These are phyloP conservation scores for Stellera chamaejasme DNA, from an alignment of 345 rosid species.

Conservation along the genomic window DNA sequence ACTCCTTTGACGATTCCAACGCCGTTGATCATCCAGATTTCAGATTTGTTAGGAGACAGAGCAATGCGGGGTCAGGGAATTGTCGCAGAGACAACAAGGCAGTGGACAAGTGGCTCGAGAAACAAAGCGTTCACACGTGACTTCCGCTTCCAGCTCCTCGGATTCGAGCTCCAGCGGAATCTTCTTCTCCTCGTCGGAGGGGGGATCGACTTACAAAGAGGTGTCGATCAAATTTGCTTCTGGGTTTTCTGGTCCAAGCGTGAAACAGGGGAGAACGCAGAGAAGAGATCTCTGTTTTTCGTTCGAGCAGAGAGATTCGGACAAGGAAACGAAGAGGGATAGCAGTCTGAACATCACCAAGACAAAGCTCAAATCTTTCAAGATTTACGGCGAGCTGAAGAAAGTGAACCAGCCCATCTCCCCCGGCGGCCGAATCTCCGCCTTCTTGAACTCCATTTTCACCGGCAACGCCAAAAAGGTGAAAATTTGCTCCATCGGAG, in stretches of 20 bases:
- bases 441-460: conserved; percentile 69
- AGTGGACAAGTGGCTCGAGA: conserved; percentile 53
- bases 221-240: conserved; percentile 19
- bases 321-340: conserved; percentile 17
- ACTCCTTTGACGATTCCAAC: conserved; percentile 53
- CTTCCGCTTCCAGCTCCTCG: conserved; percentile 39
- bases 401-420: conserved; percentile 75
- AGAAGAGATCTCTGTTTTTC: conserved; percentile 3
- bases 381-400: conserved; percentile 49
- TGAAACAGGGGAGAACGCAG: conserved; percentile 9
- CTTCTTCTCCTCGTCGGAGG: conserved; percentile 44
- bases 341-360: conserved; percentile 38
- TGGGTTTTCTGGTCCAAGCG: not conserved
- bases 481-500: conserved; percentile 58
- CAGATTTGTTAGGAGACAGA: conserved; percentile 26
- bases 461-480: conserved; percentile 62
- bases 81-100: conserved; percentile 30
- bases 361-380: conserved; percentile 46
- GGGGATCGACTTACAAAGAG: conserved; percentile 27
- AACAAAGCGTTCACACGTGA: conserved; percentile 23
- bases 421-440: conserved; percentile 63
- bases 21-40: conserved; percentile 16
- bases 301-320: conserved; percentile 11
- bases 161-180: conserved; percentile 37
- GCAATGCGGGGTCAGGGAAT: conserved; percentile 9